Base-by-base conservation (phyloP, 2,329 filamentous ascomycete genomes). In the Aspergillus proliferans region DNA sequence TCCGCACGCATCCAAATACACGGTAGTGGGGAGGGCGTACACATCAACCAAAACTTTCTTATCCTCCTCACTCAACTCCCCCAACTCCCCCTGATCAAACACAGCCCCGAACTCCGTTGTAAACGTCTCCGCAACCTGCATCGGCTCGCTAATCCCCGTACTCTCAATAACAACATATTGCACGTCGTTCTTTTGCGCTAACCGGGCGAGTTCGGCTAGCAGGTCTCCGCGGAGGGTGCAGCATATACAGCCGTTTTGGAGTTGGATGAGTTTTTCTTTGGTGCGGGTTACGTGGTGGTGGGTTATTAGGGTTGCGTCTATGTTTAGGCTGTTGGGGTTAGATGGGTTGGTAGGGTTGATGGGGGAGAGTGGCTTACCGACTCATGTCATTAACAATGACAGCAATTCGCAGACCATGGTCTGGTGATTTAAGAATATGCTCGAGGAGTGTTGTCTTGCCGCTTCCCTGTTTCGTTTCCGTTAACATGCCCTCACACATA, bases 241-340 rank as follows among this genome's bases (percentile, higher is more conserved):
- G 71, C 85, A 89, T 58, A 89, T 89, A 55, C 86, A 88, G 8
- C 85, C 84, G 52, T 87, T 87, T 58, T 87, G 83, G 47, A 87
- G 75, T 8, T 83, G 79, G 14, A 87, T 80, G 28, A 87, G 74
- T 53, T 85, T 84, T 54, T 86, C 82, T 36, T 83, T 71, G 0
- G 79, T 80, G 54, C 79, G 76, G 2, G 77, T 79, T 33, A 85
- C 66, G 21, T 75, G 76, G 58, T 82, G 76, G 1, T 79, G 71
- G 14, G 77, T 77, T 41, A 86, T 80, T 0, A 85, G 68, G 4
- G 80, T 75, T 0, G 82, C 83, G 49, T 87, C 83, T 55, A 86
- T 80, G 55, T 86, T 86, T 45, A 86, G 71, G 0, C 79, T 80
- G 24, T 0, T 22, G 9, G 2, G 10, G 8, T 30, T 12, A 30